Conservation (phyloP, 352 stramenopile species). For the Pythium dissimile region DNA sequence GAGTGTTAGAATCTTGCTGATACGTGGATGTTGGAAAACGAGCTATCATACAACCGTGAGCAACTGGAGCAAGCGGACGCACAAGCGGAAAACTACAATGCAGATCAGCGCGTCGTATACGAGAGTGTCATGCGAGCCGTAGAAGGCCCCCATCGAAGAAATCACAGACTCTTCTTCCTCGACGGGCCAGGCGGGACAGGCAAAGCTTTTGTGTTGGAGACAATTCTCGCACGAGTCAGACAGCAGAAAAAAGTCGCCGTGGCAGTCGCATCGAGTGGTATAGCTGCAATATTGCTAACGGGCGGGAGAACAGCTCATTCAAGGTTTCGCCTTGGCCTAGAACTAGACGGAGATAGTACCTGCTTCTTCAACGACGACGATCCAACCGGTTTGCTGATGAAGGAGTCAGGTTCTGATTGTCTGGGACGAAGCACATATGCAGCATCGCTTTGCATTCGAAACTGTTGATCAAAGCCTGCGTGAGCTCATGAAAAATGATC, state of each 20-base stretch:
- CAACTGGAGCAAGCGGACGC: background rate
- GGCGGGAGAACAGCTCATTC: constrained; percentile 29
- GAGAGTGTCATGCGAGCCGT: background rate
- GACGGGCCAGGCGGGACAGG: constrained; percentile 11
- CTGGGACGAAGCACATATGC: constrained; percentile 10
- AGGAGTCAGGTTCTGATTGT: background rate
- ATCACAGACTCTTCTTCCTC: constrained; percentile 1
- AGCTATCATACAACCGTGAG: background rate
- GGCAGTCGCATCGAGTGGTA: constrained; percentile 26
- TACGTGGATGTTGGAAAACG: background rate
- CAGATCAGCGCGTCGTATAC: background rate
- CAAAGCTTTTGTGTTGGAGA: constrained; percentile 7
- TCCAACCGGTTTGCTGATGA: background rate
- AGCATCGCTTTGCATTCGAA: constrained; percentile 1
- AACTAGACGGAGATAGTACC: background rate
- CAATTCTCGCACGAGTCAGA: constrained; percentile 15
- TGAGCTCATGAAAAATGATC: background rate
- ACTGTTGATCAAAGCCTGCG: constrained; percentile 2
- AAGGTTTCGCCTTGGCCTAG: constrained; percentile 24
- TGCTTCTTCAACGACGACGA: constrained; percentile 6
- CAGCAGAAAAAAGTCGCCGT: constrained; percentile 14
- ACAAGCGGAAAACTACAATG: background rate
- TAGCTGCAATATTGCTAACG: constrained; percentile 25
- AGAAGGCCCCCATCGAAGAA: background rate
- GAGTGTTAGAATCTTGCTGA: background rate